Percentiles rank a stretch among this genome's conserved stretches.
Evolutionary conservation across 2,329 filamentous ascomycete species (phyloP).

Genomic region (Phyllosticta paracitricarpa): DNA sequence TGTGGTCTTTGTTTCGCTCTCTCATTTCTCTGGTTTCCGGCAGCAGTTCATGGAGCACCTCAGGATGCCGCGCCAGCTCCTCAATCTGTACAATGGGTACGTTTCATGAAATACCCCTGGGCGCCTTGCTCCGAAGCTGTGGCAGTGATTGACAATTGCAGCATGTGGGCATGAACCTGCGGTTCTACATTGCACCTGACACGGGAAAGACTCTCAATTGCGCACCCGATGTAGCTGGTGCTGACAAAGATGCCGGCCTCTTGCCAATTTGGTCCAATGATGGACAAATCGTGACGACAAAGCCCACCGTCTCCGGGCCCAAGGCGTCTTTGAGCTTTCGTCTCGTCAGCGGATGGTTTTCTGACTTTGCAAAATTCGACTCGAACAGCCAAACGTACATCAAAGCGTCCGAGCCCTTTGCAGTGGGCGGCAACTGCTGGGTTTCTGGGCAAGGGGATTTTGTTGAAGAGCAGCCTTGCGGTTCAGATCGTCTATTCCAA

Average conservation of each 20-base stretch:
- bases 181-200: neutral
- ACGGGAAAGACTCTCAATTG: neutral
- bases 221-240: neutral
- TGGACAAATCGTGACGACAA: neutral
- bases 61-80: neutral
- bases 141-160: neutral
- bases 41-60: neutral
- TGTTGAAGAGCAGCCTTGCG: neutral
- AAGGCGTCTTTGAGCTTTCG: neutral
- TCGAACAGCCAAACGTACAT: neutral
- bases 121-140: neutral
- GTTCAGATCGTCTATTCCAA: neutral
- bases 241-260: neutral
- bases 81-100: neutral
- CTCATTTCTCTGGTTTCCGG: neutral
- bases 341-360: neutral
- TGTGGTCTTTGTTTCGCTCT: neutral
- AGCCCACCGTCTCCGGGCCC: neutral
- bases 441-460: neutral
- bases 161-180: neutral
- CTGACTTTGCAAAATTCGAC: neutral
- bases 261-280: neutral
- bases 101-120: neutral
- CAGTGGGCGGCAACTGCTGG: neutral
- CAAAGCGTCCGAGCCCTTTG: neutral